Evolutionary conservation across 164 flowering plant genomes (phyloP).

Genomic region (Stephania japonica): DNA sequence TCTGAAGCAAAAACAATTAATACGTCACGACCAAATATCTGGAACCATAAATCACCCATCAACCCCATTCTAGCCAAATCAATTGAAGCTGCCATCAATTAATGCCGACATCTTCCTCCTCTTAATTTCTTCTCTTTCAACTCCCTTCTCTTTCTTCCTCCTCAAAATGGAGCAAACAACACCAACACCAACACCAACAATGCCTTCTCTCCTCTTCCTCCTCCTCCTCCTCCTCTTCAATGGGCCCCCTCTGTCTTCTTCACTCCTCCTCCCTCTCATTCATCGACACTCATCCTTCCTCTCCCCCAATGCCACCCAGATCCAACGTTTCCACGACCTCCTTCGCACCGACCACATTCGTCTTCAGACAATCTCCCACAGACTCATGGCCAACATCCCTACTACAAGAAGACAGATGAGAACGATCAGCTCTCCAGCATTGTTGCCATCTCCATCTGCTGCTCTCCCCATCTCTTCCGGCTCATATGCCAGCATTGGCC

Average conservation of each 20-base stretch:
- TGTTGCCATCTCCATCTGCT: neutral
- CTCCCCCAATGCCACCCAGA: neutral
- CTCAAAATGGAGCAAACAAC: neutral
- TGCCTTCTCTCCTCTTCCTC: neutral
- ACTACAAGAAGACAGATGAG: too few species aligned
- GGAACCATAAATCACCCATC: constrained; percentile 1
- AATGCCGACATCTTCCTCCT: neutral
- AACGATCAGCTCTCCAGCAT: too few species aligned
- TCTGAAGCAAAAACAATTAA: neutral
- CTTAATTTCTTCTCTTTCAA: neutral
- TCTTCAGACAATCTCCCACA: constrained; percentile 3
- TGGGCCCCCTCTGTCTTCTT: constrained; percentile 9
- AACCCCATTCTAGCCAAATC: neutral
- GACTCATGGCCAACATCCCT: too few species aligned
- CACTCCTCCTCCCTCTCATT: constrained; percentile 17
- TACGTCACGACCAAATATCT: constrained; percentile 1
- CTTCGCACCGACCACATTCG: constrained; percentile 12
- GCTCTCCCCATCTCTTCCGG: constrained; percentile 37
- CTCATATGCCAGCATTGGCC: constrained; percentile 37
- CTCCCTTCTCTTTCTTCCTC: neutral
- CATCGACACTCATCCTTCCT: constrained; percentile 8
- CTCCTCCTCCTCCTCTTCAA: constrained; percentile 6
- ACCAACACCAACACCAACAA: constrained; percentile 16
- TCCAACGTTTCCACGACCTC: constrained; percentile 13
- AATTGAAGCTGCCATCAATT: neutral